These are phyloP conservation scores for Phaeosphaeria sp. DNA, from an alignment of 2,329 filamentous ascomycete species.

Conservation along the genomic window DNA sequence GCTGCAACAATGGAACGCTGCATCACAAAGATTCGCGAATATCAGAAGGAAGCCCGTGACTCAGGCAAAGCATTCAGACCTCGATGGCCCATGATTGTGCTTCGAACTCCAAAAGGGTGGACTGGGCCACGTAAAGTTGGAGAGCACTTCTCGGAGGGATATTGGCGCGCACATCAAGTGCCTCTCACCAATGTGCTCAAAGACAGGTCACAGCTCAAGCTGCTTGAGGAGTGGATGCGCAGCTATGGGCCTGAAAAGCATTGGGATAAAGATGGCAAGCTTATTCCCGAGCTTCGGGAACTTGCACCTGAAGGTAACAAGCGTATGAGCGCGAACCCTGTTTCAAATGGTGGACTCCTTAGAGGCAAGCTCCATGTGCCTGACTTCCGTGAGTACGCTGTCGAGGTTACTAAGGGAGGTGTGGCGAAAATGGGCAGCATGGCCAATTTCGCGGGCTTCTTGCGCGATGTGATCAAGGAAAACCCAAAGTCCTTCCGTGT, in stretches of 20 bases:
- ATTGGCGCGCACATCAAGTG: conserved; percentile 80
- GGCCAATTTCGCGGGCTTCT: conserved; percentile 70
- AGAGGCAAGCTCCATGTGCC: conserved; percentile 72
- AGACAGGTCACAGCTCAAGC: conserved; percentile 69
- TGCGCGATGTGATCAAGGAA: conserved; percentile 69
- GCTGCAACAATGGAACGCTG: conserved; percentile 76
- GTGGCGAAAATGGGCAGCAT: conserved; percentile 67
- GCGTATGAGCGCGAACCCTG: conserved; percentile 79
- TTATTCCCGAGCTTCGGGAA: conserved; percentile 67
- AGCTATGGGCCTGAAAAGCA: conserved; percentile 76
- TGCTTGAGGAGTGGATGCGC: conserved; percentile 78
- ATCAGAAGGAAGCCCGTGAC: conserved; percentile 75
- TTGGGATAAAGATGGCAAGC: conserved; percentile 68
- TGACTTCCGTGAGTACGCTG: conserved; percentile 71
- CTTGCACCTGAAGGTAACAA: conserved; percentile 69
- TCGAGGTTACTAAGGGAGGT: conserved; percentile 68
- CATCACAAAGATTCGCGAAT: conserved; percentile 70
- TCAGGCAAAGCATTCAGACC: conserved; percentile 73
- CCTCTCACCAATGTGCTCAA: conserved; percentile 73
- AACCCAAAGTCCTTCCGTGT: conserved; percentile 75
- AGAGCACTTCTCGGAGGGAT: conserved; percentile 74
- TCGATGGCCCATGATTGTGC: conserved; percentile 79
- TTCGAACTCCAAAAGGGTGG: conserved; percentile 82
- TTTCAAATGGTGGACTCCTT: conserved; percentile 74
- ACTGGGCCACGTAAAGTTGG: conserved; percentile 75